phyloP scores from a whole-genome alignment of 2,329 filamentous ascomycete species.

The Beauveria sp. region DNA sequence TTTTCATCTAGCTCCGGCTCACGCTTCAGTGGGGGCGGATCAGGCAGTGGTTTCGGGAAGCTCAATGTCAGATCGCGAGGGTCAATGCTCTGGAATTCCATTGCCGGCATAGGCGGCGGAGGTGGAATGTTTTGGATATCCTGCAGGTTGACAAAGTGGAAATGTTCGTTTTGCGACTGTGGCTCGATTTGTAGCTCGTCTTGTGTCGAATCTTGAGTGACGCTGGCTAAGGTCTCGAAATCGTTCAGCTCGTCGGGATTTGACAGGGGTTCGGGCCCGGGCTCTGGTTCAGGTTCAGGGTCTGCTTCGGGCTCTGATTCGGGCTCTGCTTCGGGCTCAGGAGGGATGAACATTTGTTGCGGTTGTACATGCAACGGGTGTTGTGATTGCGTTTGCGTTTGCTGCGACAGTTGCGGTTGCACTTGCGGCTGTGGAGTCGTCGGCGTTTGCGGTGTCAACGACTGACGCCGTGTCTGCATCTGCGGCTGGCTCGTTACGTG shows the following conservation, averaged over 20 bases:
- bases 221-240: background rate
- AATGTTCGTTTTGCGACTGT: constrained; percentile 3
- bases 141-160: constrained; percentile 31
- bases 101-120: constrained; percentile 20
- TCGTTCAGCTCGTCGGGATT: background rate
- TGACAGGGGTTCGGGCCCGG: background rate
- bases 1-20: constrained; percentile 11
- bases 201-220: constrained; percentile 9
- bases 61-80: constrained; percentile 9
- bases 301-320: background rate
- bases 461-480: constrained; percentile 16
- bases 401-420: background rate
- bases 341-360: background rate
- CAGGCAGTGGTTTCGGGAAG: background rate
- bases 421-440: background rate
- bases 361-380: constrained; percentile 3
- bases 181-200: constrained; percentile 9
- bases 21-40: background rate
- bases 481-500: constrained; percentile 13
- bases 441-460: constrained; percentile 4
- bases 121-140: constrained; percentile 27
- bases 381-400: background rate
- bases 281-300: background rate
- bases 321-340: background rate
- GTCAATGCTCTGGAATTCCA: constrained; percentile 17